A percentile compares a stretch with the other conserved stretches of the same genome.
Evolutionary conservation across 2,329 filamentous ascomycete species (phyloP).

Genomic region (Colletotrichum cereale): DNA sequence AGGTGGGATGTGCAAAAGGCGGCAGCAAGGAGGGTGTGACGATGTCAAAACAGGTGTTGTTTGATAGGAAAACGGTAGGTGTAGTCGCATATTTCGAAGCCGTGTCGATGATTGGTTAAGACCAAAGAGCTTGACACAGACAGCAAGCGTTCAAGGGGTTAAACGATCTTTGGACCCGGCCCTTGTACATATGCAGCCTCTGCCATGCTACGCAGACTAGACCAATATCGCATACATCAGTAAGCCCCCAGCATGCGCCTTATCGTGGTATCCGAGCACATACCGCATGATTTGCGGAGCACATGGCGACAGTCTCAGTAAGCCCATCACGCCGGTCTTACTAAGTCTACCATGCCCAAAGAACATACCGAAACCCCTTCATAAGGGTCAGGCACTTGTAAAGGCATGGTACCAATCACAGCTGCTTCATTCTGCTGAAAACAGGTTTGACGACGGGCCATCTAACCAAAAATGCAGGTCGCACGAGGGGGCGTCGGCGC

Average conservation of each 20-base stretch:
- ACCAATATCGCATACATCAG: not conserved
- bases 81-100: not conserved
- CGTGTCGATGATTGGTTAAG: not conserved
- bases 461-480: not conserved
- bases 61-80: not conserved
- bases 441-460: not conserved
- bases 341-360: not conserved
- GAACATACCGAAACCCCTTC: not conserved
- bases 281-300: not conserved
- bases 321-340: not conserved
- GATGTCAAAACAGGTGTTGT: not conserved
- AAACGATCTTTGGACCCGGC: not conserved
- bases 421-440: not conserved
- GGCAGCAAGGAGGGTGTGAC: not conserved
- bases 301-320: not conserved
- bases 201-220: not conserved
- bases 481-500: not conserved
- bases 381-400: not conserved
- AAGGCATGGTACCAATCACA: too few species aligned
- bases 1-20: too few species aligned
- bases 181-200: not conserved
- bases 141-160: accelerated
- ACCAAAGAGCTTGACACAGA: not conserved
- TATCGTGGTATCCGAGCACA: not conserved
- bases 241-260: not conserved